These are phyloP conservation scores for Colletotrichum destructivum DNA, from an alignment of 2,329 filamentous ascomycete genomes.

Conservation along the genomic window DNA sequence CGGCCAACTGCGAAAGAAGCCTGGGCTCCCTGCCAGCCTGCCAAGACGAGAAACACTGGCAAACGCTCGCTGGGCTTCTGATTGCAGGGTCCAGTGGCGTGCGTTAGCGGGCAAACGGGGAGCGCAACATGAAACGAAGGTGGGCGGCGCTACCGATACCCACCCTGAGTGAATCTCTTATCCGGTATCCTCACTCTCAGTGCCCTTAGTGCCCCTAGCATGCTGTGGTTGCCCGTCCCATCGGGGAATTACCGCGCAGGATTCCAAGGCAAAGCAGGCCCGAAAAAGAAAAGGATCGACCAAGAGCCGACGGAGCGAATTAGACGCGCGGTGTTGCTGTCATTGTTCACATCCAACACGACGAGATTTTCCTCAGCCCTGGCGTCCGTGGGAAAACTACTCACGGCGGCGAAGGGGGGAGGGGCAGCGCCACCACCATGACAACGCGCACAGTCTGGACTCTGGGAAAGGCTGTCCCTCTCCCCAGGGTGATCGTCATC, in stretches of 20 bases:
- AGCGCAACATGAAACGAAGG: slow-evolving; percentile 40
- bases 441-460: slow-evolving; percentile 1
- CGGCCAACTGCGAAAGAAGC: slow-evolving; percentile 9
- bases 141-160: slow-evolving; percentile 26
- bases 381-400: not conserved
- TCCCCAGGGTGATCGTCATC: not conserved
- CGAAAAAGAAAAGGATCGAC: slow-evolving; percentile 7
- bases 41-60: not conserved
- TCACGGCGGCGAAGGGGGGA: not conserved
- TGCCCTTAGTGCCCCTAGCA: not conserved
- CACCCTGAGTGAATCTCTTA: not conserved
- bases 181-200: not conserved
- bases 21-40: slow-evolving; percentile 8
- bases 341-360: not conserved
- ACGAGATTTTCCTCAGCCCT: not conserved
- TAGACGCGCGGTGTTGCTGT: slow-evolving; percentile 8
- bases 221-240: not conserved
- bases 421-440: not conserved
- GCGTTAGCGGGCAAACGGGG: slow-evolving; percentile 38
- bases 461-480: not conserved
- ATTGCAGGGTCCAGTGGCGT: slow-evolving; percentile 42
- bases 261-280: slow-evolving; percentile 11
- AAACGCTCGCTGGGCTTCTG: slow-evolving; percentile 6
- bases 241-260: slow-evolving; percentile 16
- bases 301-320: not conserved